Percentiles rank a stretch among this genome's conserved stretches.
These are phyloP conservation scores for Mayamaea pseudoterrestris DNA, from an alignment of 108 stramenopile species.

Conservation along the genomic window DNA sequence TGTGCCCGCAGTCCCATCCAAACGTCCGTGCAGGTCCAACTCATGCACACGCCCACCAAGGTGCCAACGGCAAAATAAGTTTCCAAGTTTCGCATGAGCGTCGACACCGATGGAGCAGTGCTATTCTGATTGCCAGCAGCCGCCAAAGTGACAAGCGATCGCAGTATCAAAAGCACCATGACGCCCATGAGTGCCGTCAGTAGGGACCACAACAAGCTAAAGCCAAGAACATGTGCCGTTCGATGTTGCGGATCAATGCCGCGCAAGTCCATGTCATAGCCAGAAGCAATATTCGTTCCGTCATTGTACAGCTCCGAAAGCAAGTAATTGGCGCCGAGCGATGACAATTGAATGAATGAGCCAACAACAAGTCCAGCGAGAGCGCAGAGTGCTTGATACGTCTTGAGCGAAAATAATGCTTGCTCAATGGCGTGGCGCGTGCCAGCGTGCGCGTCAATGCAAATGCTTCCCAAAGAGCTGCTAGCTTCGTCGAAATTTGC, in stretches of 20 bases:
- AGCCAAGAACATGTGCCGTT: background rate
- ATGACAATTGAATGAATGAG: conserved; percentile 5
- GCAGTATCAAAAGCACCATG: conserved; percentile 1
- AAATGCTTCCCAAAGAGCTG: no score
- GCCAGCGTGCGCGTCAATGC: no score
- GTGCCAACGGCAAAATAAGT: conserved; percentile 1
- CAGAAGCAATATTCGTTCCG: background rate
- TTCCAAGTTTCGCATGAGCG: conserved; percentile 4
- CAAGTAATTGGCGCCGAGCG: conserved; percentile 5
- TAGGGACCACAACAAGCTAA: conserved; percentile 4
- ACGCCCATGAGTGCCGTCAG: conserved; percentile 1
- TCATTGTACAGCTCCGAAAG: background rate
- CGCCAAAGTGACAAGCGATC: background rate
- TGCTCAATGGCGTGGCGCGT: no score
- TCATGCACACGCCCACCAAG: conserved; percentile 3
- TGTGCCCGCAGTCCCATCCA: background rate
- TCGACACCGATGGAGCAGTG: background rate
- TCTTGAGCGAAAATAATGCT: no score
- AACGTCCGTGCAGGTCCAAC: conserved; percentile 3
- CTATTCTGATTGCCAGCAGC: background rate
- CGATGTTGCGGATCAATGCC: background rate
- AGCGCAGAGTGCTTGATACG: no score
- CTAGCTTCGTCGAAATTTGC: no score
- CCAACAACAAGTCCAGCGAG: conserved; percentile 2
- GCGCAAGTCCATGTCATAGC: background rate